Base-by-base conservation (phyloP, 1,284 basidiomycete species). In the Ustilago hordei region DNA sequence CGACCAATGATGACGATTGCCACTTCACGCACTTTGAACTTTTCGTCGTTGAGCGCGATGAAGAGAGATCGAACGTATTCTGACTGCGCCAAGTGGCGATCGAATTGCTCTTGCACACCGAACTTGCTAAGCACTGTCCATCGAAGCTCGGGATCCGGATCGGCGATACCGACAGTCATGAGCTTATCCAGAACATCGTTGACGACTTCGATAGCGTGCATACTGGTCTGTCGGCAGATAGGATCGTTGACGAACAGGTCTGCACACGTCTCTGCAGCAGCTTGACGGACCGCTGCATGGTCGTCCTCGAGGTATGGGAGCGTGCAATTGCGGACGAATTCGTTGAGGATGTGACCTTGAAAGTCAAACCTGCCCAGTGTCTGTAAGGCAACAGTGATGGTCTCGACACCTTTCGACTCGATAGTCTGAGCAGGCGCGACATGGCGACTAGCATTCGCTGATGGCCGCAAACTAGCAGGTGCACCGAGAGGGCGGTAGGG, bases 151-250 rank as follows among this genome's bases (percentile, higher is more conserved):
- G 83, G 60, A 48, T 85, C 81, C 70, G 96, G 95, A 88, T 99
- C 97, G 19, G 97, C 96, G 64, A 99, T 97, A 15, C 93, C 97
- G 41, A 98, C 95, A 0, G 95, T 97, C 74, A 99, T 88, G 17
- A 99, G 89, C 87, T 99, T 99, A 86, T 98, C 95, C 50, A 99
- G 89, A 19, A 99, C 95, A 79, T 99, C 97, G 85, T 95, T 95
- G 84, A 99, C 96, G 69, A 99, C 93, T 85, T 98, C 95, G 70
- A 98, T 96, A 5, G 96, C 94, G 86, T 98, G 94, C 83, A 93
- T 95, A 88, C 95, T 97, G 19, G 94, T 93, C 88, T 98, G 95
- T 81, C 93, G 95, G 86, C 94, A 95, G 69, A 99, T 98, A 0
- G 96, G 96, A 86, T 99, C 97, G 73, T 93, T 92, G 66, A 96